phyloP scores from a whole-genome alignment of 192 early-diverging fungal genomes.

The Spinellus fusiger region DNA sequence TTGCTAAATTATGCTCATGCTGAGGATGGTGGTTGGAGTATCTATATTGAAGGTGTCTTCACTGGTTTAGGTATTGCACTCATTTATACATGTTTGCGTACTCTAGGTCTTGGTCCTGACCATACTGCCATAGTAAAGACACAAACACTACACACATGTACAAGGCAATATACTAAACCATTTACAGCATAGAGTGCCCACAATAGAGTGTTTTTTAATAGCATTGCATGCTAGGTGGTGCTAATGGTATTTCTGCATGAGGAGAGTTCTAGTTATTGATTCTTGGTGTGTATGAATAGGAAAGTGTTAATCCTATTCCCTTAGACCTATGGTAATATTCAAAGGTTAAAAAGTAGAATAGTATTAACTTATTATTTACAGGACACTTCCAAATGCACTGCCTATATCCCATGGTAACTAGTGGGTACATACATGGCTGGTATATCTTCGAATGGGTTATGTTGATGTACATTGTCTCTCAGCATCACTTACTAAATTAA shows the following conservation, averaged over 20 bases:
- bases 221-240: constrained; percentile 52
- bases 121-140: constrained; percentile 83
- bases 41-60: constrained; percentile 89
- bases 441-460: constrained; percentile 96
- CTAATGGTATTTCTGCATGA: constrained; percentile 85
- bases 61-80: constrained; percentile 94
- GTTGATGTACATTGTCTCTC: constrained; percentile 68
- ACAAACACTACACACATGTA: constrained; percentile 70
- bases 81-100: constrained; percentile 87
- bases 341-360: not conserved
- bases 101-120: constrained; percentile 82
- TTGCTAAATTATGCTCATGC: constrained; percentile 72
- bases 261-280: constrained; percentile 98
- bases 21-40: constrained; percentile 94
- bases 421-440: constrained; percentile 93
- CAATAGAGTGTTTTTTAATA: not conserved
- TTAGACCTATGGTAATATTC: constrained; percentile 77
- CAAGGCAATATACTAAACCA: constrained; percentile 45
- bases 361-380: constrained; percentile 12
- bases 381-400: constrained; percentile 70
- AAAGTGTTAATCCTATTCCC: constrained; percentile 92
- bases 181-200: not conserved
- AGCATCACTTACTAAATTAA: constrained; percentile 61
- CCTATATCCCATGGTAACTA: constrained; percentile 85
- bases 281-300: constrained; percentile 90